Base-by-base conservation (phyloP, 176 grass and related monocot species). In the Bromus sterilis region DNA sequence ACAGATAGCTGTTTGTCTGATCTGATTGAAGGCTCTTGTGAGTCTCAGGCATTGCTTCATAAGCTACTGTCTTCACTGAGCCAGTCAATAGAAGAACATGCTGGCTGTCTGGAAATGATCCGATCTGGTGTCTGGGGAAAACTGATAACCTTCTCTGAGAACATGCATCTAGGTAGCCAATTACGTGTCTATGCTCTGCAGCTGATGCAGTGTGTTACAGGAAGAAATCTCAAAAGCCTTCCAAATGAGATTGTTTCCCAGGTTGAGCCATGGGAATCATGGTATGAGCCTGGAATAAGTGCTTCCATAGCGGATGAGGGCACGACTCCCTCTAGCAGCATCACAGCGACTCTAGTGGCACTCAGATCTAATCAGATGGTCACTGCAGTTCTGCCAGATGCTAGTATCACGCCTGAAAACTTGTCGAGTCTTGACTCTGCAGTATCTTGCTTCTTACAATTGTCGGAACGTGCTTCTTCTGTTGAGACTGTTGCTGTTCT, bases 211-310 rank as follows among this genome's bases (percentile, higher is more conserved):
- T 90, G 83, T 37, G 88, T 98, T 16, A 98, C 89, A 40, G 89
- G 96, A 74, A 89, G 76, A 83, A 98, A 91, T 83, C 82, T 92
- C 46, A 91, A 90, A 88, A 95, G 56, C 62, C 84, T 98, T 77
- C 93, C 96, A 64, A 44, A 77, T 60, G 84, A 95, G 79, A 82
- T 98, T 74, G 84, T 95, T 43, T 95, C 84, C 25, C 86, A 91
- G 80, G 90, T 98, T 53, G 89, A 95, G 57, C 88, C 91, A 35
- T 98, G 96, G 96, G 93, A 98, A 89, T 93, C 78, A 60, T 98
- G 92, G 96, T 81, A 88, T 77, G 92, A 89, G 78, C 83, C 89
- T 86, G 82, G 76, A 78, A 53, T 51, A 59, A 68, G 87, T 66
- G 32, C 24, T 84, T 36, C 77, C 53, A 42, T 80, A 31, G 71